A percentile compares a stretch with the other conserved stretches of the same genome.
Evolutionary conservation across 352 stramenopile species (phyloP).

Genomic region (Saprolegnia diclina): DNA sequence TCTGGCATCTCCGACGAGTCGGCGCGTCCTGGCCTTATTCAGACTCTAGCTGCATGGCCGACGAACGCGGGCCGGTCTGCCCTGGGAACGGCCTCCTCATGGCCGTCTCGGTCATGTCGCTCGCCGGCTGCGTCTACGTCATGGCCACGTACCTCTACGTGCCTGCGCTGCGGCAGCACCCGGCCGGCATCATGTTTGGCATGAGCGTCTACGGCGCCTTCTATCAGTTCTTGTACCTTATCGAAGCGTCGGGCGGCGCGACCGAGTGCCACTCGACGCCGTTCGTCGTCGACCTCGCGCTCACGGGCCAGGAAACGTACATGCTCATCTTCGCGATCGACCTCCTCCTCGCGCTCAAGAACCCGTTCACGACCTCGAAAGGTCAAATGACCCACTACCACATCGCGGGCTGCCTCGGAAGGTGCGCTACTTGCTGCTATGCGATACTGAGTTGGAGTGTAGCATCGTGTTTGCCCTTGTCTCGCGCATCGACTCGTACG

Average conservation of each 20-base stretch:
- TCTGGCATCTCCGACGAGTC: too few relatives aligned
- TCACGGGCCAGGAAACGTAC: constrained; percentile 80
- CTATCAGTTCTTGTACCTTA: constrained; percentile 74
- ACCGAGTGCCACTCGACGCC: constrained; percentile 49
- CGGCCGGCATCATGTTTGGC: constrained; percentile 80
- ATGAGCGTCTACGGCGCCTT: constrained; percentile 80
- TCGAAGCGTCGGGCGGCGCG: constrained; percentile 42
- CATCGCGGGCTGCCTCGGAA: constrained; percentile 63
- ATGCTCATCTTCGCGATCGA: constrained; percentile 87
- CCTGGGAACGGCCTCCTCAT: constrained; percentile 35
- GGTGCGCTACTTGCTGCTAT: constrained; percentile 7
- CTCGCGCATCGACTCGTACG: constrained; percentile 67
- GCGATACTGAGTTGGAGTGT: background rate
- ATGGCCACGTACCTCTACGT: constrained; percentile 65
- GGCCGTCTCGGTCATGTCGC: constrained; percentile 55
- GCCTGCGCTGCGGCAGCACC: constrained; percentile 60
- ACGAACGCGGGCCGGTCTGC: too few relatives aligned
- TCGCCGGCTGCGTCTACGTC: constrained; percentile 74
- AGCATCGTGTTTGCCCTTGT: constrained; percentile 52
- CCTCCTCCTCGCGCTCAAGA: constrained; percentile 72
- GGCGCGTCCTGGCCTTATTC: too few relatives aligned
- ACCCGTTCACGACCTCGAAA: constrained; percentile 78
- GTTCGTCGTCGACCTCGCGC: constrained; percentile 72
- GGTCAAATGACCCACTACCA: constrained; percentile 79
- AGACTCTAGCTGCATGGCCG: too few relatives aligned